Evolutionary conservation across 306 rosid species (phyloP).

Genomic region (Lagenaria siceraria): DNA sequence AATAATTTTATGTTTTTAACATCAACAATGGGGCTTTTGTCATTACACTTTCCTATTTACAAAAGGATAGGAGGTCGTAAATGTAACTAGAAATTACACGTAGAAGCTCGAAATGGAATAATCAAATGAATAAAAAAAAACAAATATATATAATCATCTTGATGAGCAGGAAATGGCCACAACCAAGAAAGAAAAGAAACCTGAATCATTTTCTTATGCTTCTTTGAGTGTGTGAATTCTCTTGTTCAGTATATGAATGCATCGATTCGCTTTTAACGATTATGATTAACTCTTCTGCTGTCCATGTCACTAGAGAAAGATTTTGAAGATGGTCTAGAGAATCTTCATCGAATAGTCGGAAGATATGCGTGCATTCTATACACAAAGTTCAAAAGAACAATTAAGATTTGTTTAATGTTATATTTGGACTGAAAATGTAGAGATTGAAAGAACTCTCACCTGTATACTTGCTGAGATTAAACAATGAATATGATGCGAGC

Average conservation of each 20-base stretch:
- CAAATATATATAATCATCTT: not conserved
- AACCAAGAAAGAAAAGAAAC: not conserved
- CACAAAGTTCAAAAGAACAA: not conserved
- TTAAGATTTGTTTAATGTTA: not conserved
- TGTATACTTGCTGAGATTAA: conserved; percentile 36
- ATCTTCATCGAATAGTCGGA: conserved; percentile 24
- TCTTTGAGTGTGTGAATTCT: not conserved
- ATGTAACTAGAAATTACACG: not conserved
- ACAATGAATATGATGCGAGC: conserved; percentile 61
- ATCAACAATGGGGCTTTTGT: not conserved
- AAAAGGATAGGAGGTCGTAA: not conserved
- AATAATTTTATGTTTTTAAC: not conserved
- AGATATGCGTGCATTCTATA: conserved; percentile 21
- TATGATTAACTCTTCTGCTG: conserved; percentile 54
- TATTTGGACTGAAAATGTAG: not conserved
- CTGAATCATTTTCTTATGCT: conserved; percentile 1
- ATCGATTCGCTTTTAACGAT: conserved; percentile 18
- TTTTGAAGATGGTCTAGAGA: conserved; percentile 40
- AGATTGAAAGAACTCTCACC: conserved; percentile 25
- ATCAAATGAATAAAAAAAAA: not conserved
- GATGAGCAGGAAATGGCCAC: not conserved
- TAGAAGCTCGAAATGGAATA: not conserved
- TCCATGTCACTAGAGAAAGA: conserved; percentile 77
- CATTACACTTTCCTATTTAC: not conserved
- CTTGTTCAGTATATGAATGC: not conserved